These are phyloP conservation scores for Globisporangium nagaii DNA, from an alignment of 352 stramenopile species.

Conservation along the genomic window DNA sequence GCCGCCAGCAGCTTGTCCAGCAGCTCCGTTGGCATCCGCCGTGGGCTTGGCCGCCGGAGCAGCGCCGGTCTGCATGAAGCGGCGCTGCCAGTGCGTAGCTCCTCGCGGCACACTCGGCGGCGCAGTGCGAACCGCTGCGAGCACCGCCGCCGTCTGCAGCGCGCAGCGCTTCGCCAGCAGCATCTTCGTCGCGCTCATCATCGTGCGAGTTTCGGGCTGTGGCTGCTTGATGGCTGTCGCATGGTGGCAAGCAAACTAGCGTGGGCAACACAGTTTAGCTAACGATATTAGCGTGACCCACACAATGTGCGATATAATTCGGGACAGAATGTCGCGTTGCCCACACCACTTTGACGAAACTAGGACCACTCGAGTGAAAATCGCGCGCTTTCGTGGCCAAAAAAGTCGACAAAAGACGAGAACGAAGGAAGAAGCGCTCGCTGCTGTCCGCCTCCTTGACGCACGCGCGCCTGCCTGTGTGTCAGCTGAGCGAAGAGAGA, in stretches of 20 bases:
- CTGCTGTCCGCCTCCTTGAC: not conserved
- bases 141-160: not conserved
- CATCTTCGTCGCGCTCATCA: constrained; percentile 5
- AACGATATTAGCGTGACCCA: no score
- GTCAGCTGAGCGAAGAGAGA: no score
- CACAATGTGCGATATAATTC: no score
- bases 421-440: not conserved
- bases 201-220: no score
- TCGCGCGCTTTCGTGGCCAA: not conserved
- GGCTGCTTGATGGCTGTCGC: not conserved
- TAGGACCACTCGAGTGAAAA: no score
- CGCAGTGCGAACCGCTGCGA: not conserved
- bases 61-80: constrained; percentile 2
- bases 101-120: not conserved
- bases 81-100: constrained; percentile 1
- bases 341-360: no score
- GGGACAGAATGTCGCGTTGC: no score
- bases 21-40: not conserved
- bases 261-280: not conserved
- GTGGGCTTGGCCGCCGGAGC: not conserved
- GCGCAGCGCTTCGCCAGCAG: not conserved
- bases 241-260: not conserved
- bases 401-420: not conserved
- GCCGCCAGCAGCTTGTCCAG: not conserved
- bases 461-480: not conserved